Evolutionary conservation across 495 filamentous ascomycete genomes (phyloP).

Genomic region (Penicillium verhagenii): DNA sequence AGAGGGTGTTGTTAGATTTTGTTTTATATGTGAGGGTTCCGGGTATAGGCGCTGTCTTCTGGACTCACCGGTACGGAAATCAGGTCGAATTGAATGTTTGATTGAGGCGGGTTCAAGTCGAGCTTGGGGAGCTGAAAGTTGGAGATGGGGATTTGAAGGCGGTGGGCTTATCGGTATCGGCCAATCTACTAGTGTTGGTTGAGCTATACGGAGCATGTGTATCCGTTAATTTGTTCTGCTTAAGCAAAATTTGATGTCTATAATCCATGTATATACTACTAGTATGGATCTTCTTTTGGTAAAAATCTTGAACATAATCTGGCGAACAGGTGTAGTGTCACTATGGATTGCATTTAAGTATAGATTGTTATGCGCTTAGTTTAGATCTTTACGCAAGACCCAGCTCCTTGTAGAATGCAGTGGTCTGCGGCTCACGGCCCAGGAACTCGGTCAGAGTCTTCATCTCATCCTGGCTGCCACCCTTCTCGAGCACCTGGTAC

Average conservation of each 20-base stretch:
- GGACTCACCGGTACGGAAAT: background rate
- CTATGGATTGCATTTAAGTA: no score
- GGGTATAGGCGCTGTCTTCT: background rate
- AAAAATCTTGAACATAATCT: no score
- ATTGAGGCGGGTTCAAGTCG: background rate
- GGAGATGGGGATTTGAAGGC: background rate
- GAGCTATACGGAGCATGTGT: no score
- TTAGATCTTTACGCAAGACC: slow-evolving; percentile 36
- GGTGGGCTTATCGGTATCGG: slow-evolving; percentile 2
- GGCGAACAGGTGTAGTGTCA: no score
- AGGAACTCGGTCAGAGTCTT: slow-evolving; percentile 51
- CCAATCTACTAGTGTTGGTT: no score
- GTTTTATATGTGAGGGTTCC: background rate
- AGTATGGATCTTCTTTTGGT: no score
- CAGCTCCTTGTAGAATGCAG: slow-evolving; percentile 54
- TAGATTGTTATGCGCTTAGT: background rate
- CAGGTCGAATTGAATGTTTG: background rate
- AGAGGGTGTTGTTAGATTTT: background rate
- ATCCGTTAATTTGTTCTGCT: no score
- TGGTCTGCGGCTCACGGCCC: slow-evolving; percentile 48
- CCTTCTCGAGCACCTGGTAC: slow-evolving; percentile 52
- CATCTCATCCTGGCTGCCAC: slow-evolving; percentile 57
- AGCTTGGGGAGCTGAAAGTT: background rate
- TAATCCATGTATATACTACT: no score
- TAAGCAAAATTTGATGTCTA: no score